Evolutionary conservation across 306 rosid genomes (phyloP).

Genomic region (Cicer pinnatifidum): DNA sequence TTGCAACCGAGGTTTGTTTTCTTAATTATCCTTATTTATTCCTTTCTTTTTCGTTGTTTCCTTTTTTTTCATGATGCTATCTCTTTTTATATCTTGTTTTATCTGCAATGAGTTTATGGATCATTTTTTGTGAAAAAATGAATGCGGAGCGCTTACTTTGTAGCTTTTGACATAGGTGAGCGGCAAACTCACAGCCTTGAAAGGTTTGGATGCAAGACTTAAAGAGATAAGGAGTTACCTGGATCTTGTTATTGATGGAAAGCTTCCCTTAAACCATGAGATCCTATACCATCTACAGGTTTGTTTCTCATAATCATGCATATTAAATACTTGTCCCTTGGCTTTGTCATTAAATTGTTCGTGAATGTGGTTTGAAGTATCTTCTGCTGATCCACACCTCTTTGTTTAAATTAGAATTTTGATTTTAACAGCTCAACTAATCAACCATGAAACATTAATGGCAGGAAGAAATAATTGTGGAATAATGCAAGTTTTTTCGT

Average conservation of each 20-base stretch:
- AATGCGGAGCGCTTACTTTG: constrained; percentile 23
- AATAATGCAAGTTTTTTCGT: background rate
- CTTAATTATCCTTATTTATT: constrained; percentile 1
- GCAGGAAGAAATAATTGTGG: background rate
- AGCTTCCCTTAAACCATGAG: constrained; percentile 87
- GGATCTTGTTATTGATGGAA: constrained; percentile 81
- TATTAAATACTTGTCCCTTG: background rate
- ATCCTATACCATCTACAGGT: constrained; percentile 92
- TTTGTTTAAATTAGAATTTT: background rate
- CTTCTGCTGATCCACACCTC: constrained; percentile 7
- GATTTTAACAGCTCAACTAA: background rate
- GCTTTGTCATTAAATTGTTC: constrained; percentile 33
- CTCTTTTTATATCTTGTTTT: background rate
- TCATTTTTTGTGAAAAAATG: constrained; percentile 32
- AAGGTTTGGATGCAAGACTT: constrained; percentile 93
- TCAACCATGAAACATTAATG: constrained; percentile 6
- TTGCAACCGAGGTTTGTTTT: constrained; percentile 74
- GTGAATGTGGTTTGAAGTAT: constrained; percentile 11
- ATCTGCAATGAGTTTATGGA: background rate
- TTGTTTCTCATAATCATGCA: constrained; percentile 6
- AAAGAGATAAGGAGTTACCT: constrained; percentile 81
- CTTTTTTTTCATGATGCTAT: background rate
- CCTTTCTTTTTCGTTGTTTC: background rate
- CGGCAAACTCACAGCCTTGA: constrained; percentile 87
- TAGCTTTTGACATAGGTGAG: constrained; percentile 61